A percentile compares a stretch with the other conserved stretches of the same genome.
Evolutionary conservation across 345 rosid genomes (phyloP).

Genomic region (Brassica carinata): DNA sequence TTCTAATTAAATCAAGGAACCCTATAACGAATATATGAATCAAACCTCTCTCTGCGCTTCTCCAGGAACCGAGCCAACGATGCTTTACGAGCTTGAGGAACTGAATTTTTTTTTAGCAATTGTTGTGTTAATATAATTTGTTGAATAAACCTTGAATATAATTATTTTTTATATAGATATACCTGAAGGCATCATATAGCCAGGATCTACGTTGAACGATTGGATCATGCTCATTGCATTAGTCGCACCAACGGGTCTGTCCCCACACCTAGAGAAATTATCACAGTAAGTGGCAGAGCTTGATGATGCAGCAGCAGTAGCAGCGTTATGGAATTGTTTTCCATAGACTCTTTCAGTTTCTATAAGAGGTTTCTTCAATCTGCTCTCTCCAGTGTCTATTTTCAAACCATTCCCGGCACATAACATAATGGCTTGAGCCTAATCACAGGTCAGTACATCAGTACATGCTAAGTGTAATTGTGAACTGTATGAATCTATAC

Average conservation of each 20-base stretch:
- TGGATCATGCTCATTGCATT: constrained; percentile 47
- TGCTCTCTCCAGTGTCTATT: constrained; percentile 22
- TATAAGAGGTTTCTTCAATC: constrained; percentile 22
- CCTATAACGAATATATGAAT: not conserved
- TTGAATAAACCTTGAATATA: not conserved
- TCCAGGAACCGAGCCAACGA: constrained; percentile 94
- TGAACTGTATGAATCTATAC: constrained; percentile 36
- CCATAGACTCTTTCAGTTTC: constrained; percentile 24
- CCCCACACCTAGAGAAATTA: constrained; percentile 52
- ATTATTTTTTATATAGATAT: not conserved
- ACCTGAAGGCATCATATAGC: constrained; percentile 68
- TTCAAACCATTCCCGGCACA: constrained; percentile 62
- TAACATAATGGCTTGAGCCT: constrained; percentile 91
- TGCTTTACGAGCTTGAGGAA: constrained; percentile 94
- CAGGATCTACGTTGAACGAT: constrained; percentile 41
- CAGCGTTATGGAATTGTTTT: constrained; percentile 44
- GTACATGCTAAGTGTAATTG: not conserved
- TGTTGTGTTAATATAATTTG: not conserved
- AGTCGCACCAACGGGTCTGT: constrained; percentile 47
- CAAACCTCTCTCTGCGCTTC: constrained; percentile 93
- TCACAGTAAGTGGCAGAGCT: constrained; percentile 51
- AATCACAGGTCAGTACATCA: not conserved
- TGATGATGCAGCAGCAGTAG: constrained; percentile 53
- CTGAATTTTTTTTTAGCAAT: constrained; percentile 10
- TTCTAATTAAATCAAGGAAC: not conserved